phyloP scores from a whole-genome alignment of 2,329 filamentous ascomycete genomes.

The Hypoxylon sp. region DNA sequence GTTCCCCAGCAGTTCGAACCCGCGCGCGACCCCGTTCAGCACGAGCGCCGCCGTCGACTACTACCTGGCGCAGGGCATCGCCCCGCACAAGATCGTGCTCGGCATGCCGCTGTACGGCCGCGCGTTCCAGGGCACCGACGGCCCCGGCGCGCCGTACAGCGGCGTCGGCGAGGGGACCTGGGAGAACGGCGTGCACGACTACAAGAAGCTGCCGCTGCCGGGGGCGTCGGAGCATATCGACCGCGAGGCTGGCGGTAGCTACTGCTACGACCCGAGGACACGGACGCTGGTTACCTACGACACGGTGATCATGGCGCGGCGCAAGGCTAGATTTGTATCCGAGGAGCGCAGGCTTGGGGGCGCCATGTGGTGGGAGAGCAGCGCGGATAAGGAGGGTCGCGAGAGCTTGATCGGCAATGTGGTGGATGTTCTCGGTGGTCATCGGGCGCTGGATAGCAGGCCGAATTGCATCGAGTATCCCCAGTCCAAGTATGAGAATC shows the following conservation, averaged over 20 bases:
- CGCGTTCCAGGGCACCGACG: constrained; percentile 80
- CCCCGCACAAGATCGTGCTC: constrained; percentile 77
- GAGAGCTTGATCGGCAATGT: constrained; percentile 75
- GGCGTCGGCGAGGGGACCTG: constrained; percentile 83
- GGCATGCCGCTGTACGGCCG: constrained; percentile 95
- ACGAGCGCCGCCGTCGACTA: constrained; percentile 74
- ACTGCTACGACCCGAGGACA: constrained; percentile 73
- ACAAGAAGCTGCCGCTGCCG: constrained; percentile 79
- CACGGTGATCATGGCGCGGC: constrained; percentile 69
- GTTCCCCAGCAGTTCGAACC: constrained; percentile 64
- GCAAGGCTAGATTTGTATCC: constrained; percentile 78
- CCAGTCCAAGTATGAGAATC: constrained; percentile 74
- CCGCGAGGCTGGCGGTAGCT: constrained; percentile 71
- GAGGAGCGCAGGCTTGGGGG: constrained; percentile 74
- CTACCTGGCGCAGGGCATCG: constrained; percentile 71
- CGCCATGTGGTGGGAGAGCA: constrained; percentile 98
- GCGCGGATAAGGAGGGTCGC: constrained; percentile 72
- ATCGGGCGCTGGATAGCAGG: constrained; percentile 56
- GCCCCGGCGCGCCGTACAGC: constrained; percentile 72
- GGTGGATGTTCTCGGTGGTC: constrained; percentile 66
- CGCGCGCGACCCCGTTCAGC: constrained; percentile 78
- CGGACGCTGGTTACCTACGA: constrained; percentile 82
- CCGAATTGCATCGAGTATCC: constrained; percentile 71
- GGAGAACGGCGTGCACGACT: constrained; percentile 89
- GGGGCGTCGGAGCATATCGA: constrained; percentile 74